Base-by-base conservation (phyloP, 2,329 filamentous ascomycete genomes). In the Hypoxylon sp. region DNA sequence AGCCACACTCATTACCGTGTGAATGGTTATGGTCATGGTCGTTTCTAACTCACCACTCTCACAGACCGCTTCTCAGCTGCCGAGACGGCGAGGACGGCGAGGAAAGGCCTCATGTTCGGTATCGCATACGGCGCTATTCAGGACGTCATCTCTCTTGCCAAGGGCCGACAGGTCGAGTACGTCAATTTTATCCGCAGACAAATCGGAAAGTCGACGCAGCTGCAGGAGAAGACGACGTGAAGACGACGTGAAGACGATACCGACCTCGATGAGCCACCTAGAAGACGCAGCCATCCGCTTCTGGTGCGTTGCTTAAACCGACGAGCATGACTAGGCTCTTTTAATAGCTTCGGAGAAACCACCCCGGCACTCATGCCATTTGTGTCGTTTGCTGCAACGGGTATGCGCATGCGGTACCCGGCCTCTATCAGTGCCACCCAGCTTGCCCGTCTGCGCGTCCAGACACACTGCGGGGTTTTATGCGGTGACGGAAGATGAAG, bases 81-180 rank as follows among this genome's bases (percentile, higher is more conserved):
- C 57, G 90, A 89, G 47, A 87, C 88, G 35, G 89, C 88, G 15
- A 84, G 89, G 61, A 95, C 91, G 38, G 92, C 92, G 47, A 90
- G 87, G 71, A 85, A 90, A 66, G 94, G 92, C 1, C 78, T 97
- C 41, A 79, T 89, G 66, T 87, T 92, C 64, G 93, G 94, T 17
- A 71, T 97, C 29, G 84, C 79, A 6, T 98, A 92, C 75, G 94
- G 94, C 20, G 78, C 94, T 31, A 73, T 89, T 55, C 93, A 98
- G 75, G 94, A 98, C 76, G 77, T 81, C 9, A 73, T 95, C 27
- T 86, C 86, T 49, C 79, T 88, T 58, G 77, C 85, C 48, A 88
- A 86, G 72, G 92, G 91, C 51, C 87, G 90, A 68, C 84, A 81
- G 51, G 84, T 93, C 27, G 85, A 86, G 17, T 96, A 96, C 72